Conservation (phyloP, 1,284 basidiomycete species). For the Ganoderma meredithae region DNA sequence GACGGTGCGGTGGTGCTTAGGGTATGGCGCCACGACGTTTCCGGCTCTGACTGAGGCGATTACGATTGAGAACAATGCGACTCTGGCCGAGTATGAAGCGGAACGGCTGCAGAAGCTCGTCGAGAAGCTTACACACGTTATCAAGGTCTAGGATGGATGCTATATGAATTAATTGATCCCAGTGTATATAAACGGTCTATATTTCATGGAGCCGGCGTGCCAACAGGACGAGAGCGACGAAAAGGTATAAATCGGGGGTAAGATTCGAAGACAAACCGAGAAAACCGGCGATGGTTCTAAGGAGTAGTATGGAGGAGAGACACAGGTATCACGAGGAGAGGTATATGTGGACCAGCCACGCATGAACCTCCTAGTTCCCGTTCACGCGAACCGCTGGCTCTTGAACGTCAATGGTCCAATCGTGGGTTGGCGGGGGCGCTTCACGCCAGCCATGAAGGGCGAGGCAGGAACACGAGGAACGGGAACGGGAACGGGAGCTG, state of each 20-base stretch:
- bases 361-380: not conserved
- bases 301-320: not conserved
- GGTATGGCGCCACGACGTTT: conserved; percentile 88
- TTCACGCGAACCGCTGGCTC: conserved; percentile 1
- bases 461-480: not conserved
- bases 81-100: conserved; percentile 71
- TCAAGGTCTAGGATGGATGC: conserved; percentile 25
- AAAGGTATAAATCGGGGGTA: not conserved
- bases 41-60: conserved; percentile 87
- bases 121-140: conserved; percentile 38
- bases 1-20: conserved; percentile 42
- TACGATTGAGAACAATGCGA: conserved; percentile 70
- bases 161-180: not conserved
- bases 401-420: not conserved
- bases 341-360: not conserved
- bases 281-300: not conserved
- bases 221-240: not conserved
- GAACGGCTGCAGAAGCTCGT: conserved; percentile 66
- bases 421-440: conserved; percentile 3
- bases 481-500: too few species aligned
- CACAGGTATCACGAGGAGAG: not conserved
- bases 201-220: not conserved
- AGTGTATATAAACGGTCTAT: not conserved
- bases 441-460: not conserved
- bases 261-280: not conserved